Base-by-base conservation (phyloP, 1,284 basidiomycete genomes). In the Ustilago cynodontis region DNA sequence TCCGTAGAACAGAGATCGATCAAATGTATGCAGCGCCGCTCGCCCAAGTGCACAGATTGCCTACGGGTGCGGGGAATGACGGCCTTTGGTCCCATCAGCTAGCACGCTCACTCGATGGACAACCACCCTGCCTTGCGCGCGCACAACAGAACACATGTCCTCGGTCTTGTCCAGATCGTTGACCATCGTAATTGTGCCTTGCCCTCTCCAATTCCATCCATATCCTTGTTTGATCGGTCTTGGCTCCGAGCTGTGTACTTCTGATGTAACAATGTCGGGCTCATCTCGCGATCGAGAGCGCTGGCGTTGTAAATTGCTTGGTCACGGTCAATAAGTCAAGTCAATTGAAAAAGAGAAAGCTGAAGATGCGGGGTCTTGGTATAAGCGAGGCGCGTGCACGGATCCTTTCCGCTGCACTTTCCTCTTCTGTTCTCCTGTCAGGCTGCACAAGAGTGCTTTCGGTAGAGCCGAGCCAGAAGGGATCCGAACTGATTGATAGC, bases 311-410 rank as follows among this genome's bases (percentile, higher is more conserved):
- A 14, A 41, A 41, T 7, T 16, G 39, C 39, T 33, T 33, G 6
- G 11, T 33, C 31, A 11, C 31, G 11, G 31, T 11, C 31, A 33
- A 33, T n/a, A 33, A 6, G 31, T 33, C 31, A 33, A 33, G 11
- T 33, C 31, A 33, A 33, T 6, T 29, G 11, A 29, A 26, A 26
- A 24, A 16, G 11, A 29, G 9, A n/a, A 10, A 51, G 29, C 26
- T 10, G 14, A 51, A 51, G 49, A 51, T 45, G 22, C 22, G 49
- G 43, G 43, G 43, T 20, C 43, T 45, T 45, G 43, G 18, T 16
- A 37, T 14, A 61, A 53, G 59, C 59, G 59, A 61, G 51, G 41
- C 59, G 50, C 51, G 59, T 53, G 59, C 59, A 54, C 59, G 59
- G 51, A 22, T 53, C 43, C 39, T 37, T 2, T n/a, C 18, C 20